phyloP scores from a whole-genome alignment of 2,329 filamentous ascomycete genomes.

The Leptographium flavum region DNA sequence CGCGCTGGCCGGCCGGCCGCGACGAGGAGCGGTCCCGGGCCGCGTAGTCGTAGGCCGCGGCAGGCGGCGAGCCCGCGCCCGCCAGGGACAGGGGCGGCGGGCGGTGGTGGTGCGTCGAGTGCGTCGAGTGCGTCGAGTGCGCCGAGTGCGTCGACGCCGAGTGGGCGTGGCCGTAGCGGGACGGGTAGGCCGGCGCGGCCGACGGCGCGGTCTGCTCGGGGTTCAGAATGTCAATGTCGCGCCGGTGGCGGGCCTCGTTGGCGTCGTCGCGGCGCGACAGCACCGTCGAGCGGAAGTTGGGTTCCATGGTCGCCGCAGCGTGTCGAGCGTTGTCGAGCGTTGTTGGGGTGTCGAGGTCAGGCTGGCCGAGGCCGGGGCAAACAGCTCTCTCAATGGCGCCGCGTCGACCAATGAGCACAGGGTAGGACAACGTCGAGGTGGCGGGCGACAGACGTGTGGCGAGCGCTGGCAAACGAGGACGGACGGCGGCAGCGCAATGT shows the following conservation, averaged over 20 bases:
- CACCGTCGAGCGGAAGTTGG: constrained; percentile 34
- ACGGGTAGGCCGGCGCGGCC: neutral
- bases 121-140: no score
- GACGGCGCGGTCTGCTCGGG: constrained; percentile 9
- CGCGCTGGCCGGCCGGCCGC: constrained; percentile 5
- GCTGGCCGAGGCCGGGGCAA: no score
- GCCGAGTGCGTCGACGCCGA: neutral
- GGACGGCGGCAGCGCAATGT: no score
- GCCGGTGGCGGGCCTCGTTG: constrained; percentile 23
- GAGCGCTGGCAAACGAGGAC: no score
- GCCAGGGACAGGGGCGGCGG: neutral
- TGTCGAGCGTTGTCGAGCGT: no score
- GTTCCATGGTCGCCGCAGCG: constrained; percentile 23
- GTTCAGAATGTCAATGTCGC: constrained; percentile 30
- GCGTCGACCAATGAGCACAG: no score
- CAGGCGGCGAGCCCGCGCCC: neutral
- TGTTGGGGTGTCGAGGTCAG: no score
- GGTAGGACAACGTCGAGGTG: no score
- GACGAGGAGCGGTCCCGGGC: neutral
- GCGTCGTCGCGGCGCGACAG: constrained; percentile 29
- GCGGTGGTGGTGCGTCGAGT: neutral
- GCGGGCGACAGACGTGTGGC: no score
- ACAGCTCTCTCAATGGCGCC: no score
- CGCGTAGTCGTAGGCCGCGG: constrained; percentile 4
- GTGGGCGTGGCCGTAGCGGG: constrained; percentile 1